Conservation (phyloP, 192 early-diverging fungal genomes). For the Coemansia asiatica region DNA sequence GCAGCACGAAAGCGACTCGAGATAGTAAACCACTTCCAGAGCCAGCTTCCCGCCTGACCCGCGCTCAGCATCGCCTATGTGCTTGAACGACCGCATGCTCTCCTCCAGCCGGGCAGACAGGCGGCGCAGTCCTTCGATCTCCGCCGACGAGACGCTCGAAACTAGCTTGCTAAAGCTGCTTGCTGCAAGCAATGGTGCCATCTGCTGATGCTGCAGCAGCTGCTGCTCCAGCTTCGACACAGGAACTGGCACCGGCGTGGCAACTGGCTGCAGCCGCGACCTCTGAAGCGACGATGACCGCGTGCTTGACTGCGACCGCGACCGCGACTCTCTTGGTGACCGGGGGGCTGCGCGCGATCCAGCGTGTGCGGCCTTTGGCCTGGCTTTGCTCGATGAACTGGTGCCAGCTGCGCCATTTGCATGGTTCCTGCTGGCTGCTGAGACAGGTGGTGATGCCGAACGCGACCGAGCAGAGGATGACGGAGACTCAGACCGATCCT, state of each 20-base stretch:
- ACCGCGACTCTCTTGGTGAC: background rate
- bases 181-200: background rate
- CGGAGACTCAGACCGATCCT: background rate
- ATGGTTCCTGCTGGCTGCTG: too few relatives aligned
- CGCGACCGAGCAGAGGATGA: too few relatives aligned
- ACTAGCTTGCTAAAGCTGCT: constrained; percentile 8
- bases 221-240: background rate
- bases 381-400: background rate
- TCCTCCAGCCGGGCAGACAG: constrained; percentile 26
- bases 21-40: constrained; percentile 41
- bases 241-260: background rate
- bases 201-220: background rate
- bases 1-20: constrained; percentile 52
- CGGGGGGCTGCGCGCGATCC: too few relatives aligned
- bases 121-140: constrained; percentile 31
- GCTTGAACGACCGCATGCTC: constrained; percentile 44
- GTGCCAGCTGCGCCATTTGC: background rate
- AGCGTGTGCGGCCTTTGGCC: background rate
- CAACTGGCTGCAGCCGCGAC: background rate
- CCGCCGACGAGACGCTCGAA: constrained; percentile 8
- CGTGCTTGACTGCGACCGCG: background rate
- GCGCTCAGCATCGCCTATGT: constrained; percentile 43
- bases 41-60: constrained; percentile 20
- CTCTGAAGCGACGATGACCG: background rate
- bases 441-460: too few relatives aligned